Evolutionary conservation across 192 early-diverging fungal species (phyloP).

Genomic region (Mortierella claussenii): DNA sequence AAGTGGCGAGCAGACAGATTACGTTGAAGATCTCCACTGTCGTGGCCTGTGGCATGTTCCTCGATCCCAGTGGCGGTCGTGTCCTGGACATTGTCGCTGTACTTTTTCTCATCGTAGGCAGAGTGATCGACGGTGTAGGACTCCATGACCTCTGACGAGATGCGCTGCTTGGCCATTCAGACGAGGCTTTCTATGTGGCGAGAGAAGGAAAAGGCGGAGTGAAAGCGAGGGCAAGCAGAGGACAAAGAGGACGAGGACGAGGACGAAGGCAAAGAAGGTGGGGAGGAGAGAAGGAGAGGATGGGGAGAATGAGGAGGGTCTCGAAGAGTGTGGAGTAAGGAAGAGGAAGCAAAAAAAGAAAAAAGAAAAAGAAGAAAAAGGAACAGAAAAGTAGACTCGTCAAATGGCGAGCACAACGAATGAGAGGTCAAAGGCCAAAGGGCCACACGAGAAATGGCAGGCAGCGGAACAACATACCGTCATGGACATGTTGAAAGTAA

Average conservation of each 20-base stretch:
- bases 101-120: not conserved
- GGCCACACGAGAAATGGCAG: no score
- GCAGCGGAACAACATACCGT: no score
- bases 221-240: not conserved
- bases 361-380: no score
- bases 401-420: no score
- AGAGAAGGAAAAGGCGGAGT: not conserved
- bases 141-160: conserved; percentile 3
- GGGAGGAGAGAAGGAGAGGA: not conserved
- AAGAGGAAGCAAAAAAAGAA: no score
- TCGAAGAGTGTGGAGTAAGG: no score
- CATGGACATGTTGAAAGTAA: no score
- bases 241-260: not conserved
- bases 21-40: conserved; percentile 63
- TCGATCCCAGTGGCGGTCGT: not conserved
- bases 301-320: no score
- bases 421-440: no score
- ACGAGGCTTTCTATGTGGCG: no score
- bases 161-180: not conserved
- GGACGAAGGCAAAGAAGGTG: not conserved
- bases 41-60: no score
- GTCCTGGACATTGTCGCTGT: not conserved
- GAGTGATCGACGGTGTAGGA: not conserved
- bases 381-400: no score
- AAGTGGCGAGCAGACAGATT: conserved; percentile 74